phyloP scores from a whole-genome alignment of 306 rosid species.

The Prunus persica region DNA sequence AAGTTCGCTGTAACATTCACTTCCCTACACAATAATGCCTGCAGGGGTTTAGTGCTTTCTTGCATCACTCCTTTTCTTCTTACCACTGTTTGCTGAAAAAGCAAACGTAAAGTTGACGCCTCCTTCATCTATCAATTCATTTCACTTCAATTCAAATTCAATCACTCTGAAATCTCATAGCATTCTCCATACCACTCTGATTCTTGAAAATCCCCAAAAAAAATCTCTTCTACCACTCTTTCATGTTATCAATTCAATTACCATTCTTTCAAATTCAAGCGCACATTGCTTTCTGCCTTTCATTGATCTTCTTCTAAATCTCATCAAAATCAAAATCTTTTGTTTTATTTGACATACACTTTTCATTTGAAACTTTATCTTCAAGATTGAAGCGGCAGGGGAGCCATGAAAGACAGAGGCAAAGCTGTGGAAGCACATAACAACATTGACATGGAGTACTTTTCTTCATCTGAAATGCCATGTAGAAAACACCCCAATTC shows the following conservation, averaged over 20 bases:
- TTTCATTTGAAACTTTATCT: constrained; percentile 12
- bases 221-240: not conserved
- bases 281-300: not conserved
- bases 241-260: not conserved
- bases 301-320: constrained; percentile 6
- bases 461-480: constrained; percentile 65
- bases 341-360: not conserved
- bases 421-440: constrained; percentile 52
- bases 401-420: constrained; percentile 72
- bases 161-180: constrained; percentile 22
- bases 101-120: constrained; percentile 89
- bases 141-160: not conserved
- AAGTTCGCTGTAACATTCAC: constrained; percentile 43
- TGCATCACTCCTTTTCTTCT: constrained; percentile 28
- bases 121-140: constrained; percentile 40
- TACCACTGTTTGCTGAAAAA: constrained; percentile 48
- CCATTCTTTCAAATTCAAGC: constrained; percentile 7
- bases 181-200: not conserved
- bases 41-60: constrained; percentile 47
- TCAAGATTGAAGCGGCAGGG: constrained; percentile 6
- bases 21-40: constrained; percentile 78
- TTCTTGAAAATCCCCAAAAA: constrained; percentile 32
- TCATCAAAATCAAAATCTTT: not conserved
- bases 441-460: constrained; percentile 62
- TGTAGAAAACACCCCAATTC: constrained; percentile 86